A percentile compares a stretch with the other conserved stretches of the same genome.
Conservation (phyloP, 2,329 filamentous ascomycete species). For the Ceratocystis destructans region DNA sequence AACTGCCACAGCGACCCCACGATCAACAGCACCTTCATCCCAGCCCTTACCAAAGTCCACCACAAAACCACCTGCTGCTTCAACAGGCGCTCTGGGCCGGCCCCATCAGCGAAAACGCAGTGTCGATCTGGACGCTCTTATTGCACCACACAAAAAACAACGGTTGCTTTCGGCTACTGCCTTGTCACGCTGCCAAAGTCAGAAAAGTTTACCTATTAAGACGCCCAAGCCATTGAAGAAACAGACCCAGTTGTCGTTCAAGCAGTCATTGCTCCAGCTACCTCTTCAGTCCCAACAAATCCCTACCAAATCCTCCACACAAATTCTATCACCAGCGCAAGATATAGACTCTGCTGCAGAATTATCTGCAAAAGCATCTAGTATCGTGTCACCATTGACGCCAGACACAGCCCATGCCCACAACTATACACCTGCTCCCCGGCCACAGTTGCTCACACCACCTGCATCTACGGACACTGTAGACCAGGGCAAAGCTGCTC, state of each 20-base stretch:
- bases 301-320: background rate
- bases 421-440: background rate
- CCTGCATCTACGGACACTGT: background rate
- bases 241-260: background rate
- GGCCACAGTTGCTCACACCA: background rate
- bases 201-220: background rate
- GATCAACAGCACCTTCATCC: background rate
- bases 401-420: background rate
- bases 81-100: background rate
- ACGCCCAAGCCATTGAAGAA: background rate
- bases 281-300: background rate
- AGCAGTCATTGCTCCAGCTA: slow-evolving; percentile 1
- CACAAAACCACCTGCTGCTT: background rate
- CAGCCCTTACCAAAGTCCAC: background rate
- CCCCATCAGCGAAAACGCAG: slow-evolving; percentile 14
- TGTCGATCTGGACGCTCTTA: slow-evolving; percentile 15
- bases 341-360: background rate
- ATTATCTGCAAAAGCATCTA: background rate
- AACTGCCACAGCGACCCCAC: background rate
- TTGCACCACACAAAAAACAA: slow-evolving; percentile 12
- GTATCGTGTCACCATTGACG: background rate
- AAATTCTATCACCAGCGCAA: background rate
- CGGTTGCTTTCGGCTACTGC: background rate
- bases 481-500: background rate
- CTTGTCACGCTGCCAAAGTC: background rate